Evolutionary conservation across 495 filamentous ascomycete species (phyloP).

Genomic region (Xylaria grammica): DNA sequence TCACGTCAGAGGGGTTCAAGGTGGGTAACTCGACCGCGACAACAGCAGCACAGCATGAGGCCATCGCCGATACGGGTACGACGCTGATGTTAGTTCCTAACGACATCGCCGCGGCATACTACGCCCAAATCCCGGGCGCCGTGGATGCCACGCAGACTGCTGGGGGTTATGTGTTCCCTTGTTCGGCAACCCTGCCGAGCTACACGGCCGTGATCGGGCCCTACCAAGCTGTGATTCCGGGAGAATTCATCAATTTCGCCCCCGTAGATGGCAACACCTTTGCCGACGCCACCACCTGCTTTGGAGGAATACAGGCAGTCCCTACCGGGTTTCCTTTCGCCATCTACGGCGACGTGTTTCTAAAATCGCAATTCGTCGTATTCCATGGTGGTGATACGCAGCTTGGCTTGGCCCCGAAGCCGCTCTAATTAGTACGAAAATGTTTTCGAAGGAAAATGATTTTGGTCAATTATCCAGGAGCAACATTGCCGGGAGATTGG

Average conservation of each 20-base stretch:
- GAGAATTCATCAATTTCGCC: constrained; percentile 65
- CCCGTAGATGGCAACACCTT: constrained; percentile 47
- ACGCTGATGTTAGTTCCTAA: constrained; percentile 71
- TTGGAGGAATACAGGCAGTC: constrained; percentile 67
- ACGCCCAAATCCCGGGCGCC: constrained; percentile 64
- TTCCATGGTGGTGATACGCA: constrained; percentile 63
- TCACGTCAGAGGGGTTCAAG: constrained; percentile 65
- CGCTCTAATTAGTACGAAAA: constrained; percentile 19
- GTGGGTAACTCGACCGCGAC: constrained; percentile 47
- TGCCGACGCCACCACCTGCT: constrained; percentile 58
- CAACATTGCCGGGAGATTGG: too few species aligned
- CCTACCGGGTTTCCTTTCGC: constrained; percentile 65
- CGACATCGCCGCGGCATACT: constrained; percentile 68
- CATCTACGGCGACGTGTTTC: constrained; percentile 84
- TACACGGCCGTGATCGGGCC: constrained; percentile 65
- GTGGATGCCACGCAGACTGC: constrained; percentile 52
- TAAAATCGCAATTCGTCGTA: constrained; percentile 82
- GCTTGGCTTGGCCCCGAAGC: constrained; percentile 68
- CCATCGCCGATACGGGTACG: constrained; percentile 70
- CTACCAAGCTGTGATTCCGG: constrained; percentile 62
- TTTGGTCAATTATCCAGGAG: not conserved
- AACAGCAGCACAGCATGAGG: constrained; percentile 36
- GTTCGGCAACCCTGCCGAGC: constrained; percentile 63
- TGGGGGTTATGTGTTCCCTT: constrained; percentile 75
- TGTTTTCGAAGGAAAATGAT: not conserved